Evolutionary conservation across 306 rosid species (phyloP).

Genomic region (Carpinus viminea): DNA sequence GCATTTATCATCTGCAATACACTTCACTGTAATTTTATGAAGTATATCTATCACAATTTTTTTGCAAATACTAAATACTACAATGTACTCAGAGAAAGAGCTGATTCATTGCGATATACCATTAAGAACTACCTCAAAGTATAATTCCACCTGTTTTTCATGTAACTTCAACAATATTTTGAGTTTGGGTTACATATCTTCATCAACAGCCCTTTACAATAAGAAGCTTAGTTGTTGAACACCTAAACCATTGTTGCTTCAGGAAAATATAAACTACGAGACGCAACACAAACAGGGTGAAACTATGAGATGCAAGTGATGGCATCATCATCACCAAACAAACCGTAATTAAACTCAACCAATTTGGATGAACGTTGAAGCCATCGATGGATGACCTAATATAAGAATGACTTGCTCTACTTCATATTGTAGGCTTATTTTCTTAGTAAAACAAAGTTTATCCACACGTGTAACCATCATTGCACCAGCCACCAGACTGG

Average conservation of each 20-base stretch:
- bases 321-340: background rate
- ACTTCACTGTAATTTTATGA: background rate
- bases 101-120: background rate
- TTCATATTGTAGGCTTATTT: too few species aligned
- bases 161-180: conserved; percentile 9
- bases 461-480: background rate
- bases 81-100: too few species aligned
- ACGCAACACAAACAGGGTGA: background rate
- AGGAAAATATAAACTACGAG: background rate
- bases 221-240: background rate
- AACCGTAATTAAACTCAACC: too few species aligned
- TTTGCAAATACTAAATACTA: background rate
- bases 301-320: background rate
- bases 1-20: background rate
- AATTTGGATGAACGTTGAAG: too few species aligned
- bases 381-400: too few species aligned
- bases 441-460: too few species aligned
- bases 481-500: background rate
- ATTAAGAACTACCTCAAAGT: background rate
- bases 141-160: conserved; percentile 49
- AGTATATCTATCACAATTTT: background rate
- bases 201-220: background rate
- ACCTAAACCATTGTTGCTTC: background rate
- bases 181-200: background rate
- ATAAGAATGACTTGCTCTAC: too few species aligned